Conservation (phyloP, 306 rosid genomes). For the Mimosa bimucronata region DNA sequence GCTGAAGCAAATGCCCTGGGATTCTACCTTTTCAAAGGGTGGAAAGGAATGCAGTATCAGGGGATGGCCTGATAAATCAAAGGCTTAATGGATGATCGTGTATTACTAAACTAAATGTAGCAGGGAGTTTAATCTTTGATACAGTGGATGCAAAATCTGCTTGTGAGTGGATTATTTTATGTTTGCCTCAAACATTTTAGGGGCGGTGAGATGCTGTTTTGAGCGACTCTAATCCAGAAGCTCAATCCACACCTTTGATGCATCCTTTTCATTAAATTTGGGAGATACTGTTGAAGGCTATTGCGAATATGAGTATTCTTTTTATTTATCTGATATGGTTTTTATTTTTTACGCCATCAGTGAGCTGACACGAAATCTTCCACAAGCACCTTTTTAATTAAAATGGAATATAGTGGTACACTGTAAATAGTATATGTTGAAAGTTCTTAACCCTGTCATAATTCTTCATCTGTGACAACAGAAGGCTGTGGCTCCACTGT, state of each 20-base stretch:
- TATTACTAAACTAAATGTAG: conserved; percentile 23
- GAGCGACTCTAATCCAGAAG: conserved; percentile 13
- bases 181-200: conserved; percentile 10
- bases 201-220: background rate
- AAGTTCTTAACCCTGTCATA: conserved; percentile 11
- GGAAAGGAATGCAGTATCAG: conserved; percentile 26
- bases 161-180: conserved; percentile 19
- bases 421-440: background rate
- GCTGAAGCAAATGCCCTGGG: background rate
- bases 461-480: background rate
- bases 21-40: conserved; percentile 21
- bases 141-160: conserved; percentile 13
- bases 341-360: background rate
- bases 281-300: conserved; percentile 19
- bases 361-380: background rate
- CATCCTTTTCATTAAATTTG: background rate
- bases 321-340: conserved; percentile 12
- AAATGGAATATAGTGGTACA: background rate
- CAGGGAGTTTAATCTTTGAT: conserved; percentile 20
- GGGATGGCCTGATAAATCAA: conserved; percentile 22
- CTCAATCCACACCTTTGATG: background rate
- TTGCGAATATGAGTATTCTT: conserved; percentile 6
- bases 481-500: conserved; percentile 8
- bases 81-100: conserved; percentile 18
- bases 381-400: background rate